Percentiles rank a stretch among this genome's conserved stretches.
Evolutionary conservation across 78 protist species (phyloP).

Genomic region (Tieghemostelium lacteum): DNA sequence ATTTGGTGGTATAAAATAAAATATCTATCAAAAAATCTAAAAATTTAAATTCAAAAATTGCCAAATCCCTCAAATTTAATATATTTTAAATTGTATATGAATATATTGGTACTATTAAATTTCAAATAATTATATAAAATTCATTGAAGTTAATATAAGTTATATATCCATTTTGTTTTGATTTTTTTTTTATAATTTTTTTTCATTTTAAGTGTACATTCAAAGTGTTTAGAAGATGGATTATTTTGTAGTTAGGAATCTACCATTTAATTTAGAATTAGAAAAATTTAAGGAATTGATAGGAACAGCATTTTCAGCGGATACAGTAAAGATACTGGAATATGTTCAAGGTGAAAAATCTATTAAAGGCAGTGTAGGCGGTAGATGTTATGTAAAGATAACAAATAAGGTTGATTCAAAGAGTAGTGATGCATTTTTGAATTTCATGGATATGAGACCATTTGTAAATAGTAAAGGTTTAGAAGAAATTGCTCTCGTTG

Average conservation of each 20-base stretch:
- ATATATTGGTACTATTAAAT: too few species aligned
- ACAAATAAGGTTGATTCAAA: neutral
- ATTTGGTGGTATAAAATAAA: too few species aligned
- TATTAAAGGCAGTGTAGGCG: constrained; percentile 3
- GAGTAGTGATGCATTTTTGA: constrained; percentile 41
- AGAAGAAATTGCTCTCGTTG: constrained; percentile 37
- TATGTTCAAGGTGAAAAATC: constrained; percentile 39
- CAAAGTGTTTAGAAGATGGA: constrained; percentile 3
- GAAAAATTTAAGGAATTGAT: constrained; percentile 10
- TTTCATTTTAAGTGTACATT: too few species aligned
- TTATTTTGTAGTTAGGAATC: constrained; percentile 59
- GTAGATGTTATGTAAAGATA: constrained; percentile 64
- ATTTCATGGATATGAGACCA: constrained; percentile 55
- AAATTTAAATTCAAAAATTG: too few species aligned
- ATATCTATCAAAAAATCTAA: too few species aligned
- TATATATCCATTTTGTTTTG: neutral
- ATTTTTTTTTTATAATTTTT: too few species aligned
- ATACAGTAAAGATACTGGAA: constrained; percentile 30
- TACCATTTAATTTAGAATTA: constrained; percentile 62
- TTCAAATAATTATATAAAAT: too few species aligned
- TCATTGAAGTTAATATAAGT: neutral
- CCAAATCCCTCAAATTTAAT: too few species aligned
- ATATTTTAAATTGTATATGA: too few species aligned
- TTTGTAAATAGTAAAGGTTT: constrained; percentile 58
- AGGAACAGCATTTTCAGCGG: constrained; percentile 7